phyloP scores from a whole-genome alignment of 176 grass and related monocot genomes.

The Hsuehochloa calcarea region DNA sequence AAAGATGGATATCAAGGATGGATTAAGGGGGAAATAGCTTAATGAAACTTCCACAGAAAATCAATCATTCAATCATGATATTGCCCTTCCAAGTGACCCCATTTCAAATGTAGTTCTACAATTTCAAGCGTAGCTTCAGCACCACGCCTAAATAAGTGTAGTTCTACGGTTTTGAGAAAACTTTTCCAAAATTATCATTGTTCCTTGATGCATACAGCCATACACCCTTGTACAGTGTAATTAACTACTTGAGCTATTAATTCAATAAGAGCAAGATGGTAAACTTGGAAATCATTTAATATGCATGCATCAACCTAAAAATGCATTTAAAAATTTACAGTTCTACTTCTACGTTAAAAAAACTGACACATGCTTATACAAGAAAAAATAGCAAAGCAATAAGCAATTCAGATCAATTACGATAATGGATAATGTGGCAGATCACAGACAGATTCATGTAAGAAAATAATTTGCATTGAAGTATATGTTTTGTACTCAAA shows the following conservation, averaged over 20 bases:
- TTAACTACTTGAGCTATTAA: not conserved
- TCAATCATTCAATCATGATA: not conserved
- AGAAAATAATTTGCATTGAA: conserved; percentile 1
- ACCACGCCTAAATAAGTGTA: not conserved
- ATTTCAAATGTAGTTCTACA: not conserved
- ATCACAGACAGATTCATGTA: conserved; percentile 11
- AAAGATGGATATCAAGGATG: not conserved
- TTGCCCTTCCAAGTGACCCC: not conserved
- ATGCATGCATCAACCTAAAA: conserved; percentile 14
- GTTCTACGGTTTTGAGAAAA: not conserved
- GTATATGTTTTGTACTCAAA: not conserved
- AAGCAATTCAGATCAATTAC: conserved; percentile 8
- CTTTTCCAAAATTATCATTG: not conserved
- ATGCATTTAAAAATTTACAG: not conserved
- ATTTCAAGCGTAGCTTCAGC: not conserved
- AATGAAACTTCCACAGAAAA: not conserved
- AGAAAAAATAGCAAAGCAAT: not conserved
- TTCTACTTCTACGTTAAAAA: not conserved
- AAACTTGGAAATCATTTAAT: not conserved
- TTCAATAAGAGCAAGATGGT: not conserved
- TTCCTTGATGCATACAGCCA: conserved; percentile 1
- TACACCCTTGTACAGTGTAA: not conserved
- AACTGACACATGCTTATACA: conserved; percentile 23
- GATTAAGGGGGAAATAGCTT: not conserved
- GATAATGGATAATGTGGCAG: not conserved